Evolutionary conservation across 768 basidiomycete genomes (phyloP).

Genomic region (Amanita fuliginea): DNA sequence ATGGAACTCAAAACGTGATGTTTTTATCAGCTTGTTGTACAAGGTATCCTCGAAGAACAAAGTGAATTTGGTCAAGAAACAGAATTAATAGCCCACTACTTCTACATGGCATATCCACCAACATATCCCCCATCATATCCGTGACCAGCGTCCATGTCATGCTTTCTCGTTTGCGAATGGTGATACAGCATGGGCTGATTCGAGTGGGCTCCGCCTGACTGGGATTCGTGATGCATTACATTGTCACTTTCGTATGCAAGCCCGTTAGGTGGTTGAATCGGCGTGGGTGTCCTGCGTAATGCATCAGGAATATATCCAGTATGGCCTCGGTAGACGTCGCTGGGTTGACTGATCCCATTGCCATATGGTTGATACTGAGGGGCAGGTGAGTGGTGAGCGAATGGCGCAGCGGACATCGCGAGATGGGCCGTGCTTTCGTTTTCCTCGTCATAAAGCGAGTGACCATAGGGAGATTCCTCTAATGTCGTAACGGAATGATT

Average conservation of each 20-base stretch:
- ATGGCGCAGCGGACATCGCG: slow-evolving; percentile 45
- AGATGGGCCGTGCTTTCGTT: slow-evolving; percentile 56
- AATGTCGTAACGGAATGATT: slow-evolving; percentile 49
- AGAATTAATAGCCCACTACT: slow-evolving; percentile 10
- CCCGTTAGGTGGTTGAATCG: slow-evolving; percentile 11
- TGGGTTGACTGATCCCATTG: slow-evolving; percentile 13
- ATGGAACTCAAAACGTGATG: background rate
- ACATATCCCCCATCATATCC: slow-evolving; percentile 16
- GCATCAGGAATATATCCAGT: slow-evolving; percentile 22
- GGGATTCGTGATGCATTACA: slow-evolving; percentile 12
- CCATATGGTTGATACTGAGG: background rate
- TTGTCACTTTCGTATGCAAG: slow-evolving; percentile 29
- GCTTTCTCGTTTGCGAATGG: slow-evolving; percentile 16
- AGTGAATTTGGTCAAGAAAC: slow-evolving; percentile 7
- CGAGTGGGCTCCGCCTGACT: slow-evolving; percentile 13
- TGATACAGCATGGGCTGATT: slow-evolving; percentile 10
- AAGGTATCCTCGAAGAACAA: background rate
- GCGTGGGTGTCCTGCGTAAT: slow-evolving; percentile 13
- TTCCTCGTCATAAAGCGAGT: slow-evolving; percentile 56
- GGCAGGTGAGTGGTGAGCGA: slow-evolving; percentile 30
- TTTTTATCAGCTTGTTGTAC: slow-evolving; percentile 1
- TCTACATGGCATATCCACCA: slow-evolving; percentile 19
- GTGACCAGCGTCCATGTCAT: slow-evolving; percentile 22
- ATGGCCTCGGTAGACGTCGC: slow-evolving; percentile 46
- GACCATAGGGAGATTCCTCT: slow-evolving; percentile 35